A percentile compares a stretch with the other conserved stretches of the same genome.
phyloP scores from a whole-genome alignment of 768 basidiomycete species.

The Xerocomus brunneocitrinus region DNA sequence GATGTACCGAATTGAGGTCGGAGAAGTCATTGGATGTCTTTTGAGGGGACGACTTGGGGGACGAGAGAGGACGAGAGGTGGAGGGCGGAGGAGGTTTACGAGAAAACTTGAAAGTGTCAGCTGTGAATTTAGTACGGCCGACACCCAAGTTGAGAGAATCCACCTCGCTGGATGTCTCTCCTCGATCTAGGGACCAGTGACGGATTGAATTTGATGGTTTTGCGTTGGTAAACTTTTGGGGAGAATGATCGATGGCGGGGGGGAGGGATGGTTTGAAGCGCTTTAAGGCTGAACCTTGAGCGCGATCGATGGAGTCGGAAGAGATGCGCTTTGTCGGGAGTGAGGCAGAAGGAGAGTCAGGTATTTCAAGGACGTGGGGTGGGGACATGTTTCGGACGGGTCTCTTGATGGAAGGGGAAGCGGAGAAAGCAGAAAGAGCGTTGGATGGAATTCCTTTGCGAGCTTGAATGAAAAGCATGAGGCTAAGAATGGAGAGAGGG shows the following conservation, averaged over 20 bases:
- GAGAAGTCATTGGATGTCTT: constrained; percentile 3
- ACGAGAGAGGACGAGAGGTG: background rate
- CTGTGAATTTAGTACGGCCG: background rate
- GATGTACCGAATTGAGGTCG: constrained; percentile 17
- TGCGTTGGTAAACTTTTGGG: constrained; percentile 3
- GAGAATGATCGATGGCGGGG: constrained; percentile 25
- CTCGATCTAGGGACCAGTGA: constrained; percentile 13
- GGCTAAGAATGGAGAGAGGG: background rate
- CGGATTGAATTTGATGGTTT: constrained; percentile 2
- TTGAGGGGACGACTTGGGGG: constrained; percentile 9
- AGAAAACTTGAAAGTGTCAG: constrained; percentile 21
- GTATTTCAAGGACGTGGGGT: constrained; percentile 14
- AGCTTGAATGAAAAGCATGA: constrained; percentile 16
- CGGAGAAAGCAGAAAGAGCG: constrained; percentile 34
- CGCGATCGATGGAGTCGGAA: constrained; percentile 10
- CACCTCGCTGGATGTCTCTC: constrained; percentile 18
- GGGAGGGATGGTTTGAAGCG: constrained; percentile 27
- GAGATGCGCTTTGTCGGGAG: constrained; percentile 32
- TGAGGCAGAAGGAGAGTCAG: constrained; percentile 9
- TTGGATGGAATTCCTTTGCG: constrained; percentile 20
- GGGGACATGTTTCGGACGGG: constrained; percentile 9
- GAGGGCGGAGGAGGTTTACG: background rate
- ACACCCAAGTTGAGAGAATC: constrained; percentile 21
- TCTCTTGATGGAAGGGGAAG: constrained; percentile 39
- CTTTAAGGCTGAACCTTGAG: constrained; percentile 22